These are phyloP conservation scores for Ganoderma meredithae DNA, from an alignment of 1,284 basidiomycete genomes.

Conservation along the genomic window DNA sequence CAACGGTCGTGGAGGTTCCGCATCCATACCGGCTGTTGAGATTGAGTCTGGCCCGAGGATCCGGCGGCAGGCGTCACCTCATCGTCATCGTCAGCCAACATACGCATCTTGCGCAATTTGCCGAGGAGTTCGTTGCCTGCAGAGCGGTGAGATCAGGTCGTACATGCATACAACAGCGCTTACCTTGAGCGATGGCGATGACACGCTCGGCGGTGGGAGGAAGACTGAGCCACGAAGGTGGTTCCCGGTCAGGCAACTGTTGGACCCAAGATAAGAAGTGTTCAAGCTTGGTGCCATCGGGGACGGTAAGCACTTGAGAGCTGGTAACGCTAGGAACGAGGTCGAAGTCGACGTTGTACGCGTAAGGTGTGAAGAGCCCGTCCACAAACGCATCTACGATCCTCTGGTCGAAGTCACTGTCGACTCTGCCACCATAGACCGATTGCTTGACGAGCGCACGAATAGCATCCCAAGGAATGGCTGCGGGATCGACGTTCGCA, in stretches of 20 bases:
- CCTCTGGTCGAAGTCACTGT: slow-evolving; percentile 93
- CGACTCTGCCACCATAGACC: slow-evolving; percentile 92
- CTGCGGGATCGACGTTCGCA: slow-evolving; percentile 88
- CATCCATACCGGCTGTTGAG: slow-evolving; percentile 94
- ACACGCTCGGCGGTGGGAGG: slow-evolving; percentile 91
- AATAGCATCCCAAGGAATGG: slow-evolving; percentile 93
- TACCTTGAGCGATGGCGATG: slow-evolving; percentile 91
- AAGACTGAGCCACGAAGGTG: slow-evolving; percentile 91
- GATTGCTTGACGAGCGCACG: slow-evolving; percentile 92
- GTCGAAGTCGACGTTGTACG: slow-evolving; percentile 93
- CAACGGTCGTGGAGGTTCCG: slow-evolving; percentile 80
- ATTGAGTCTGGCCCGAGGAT: slow-evolving; percentile 61
- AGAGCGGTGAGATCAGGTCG: slow-evolving; percentile 12
- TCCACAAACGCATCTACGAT: slow-evolving; percentile 94
- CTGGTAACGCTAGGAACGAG: slow-evolving; percentile 77
- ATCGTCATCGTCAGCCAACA: slow-evolving; percentile 87
- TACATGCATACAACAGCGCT: slow-evolving; percentile 25
- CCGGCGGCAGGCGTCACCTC: slow-evolving; percentile 63
- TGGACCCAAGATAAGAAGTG: slow-evolving; percentile 92
- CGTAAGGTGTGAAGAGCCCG: slow-evolving; percentile 82
- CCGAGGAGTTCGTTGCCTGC: slow-evolving; percentile 83
- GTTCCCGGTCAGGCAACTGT: slow-evolving; percentile 87
- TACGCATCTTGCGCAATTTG: slow-evolving; percentile 93
- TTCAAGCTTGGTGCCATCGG: slow-evolving; percentile 91
- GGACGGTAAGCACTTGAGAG: slow-evolving; percentile 70